phyloP scores from a whole-genome alignment of 2,329 filamentous ascomycete species.

The Cladophialophora yegresii region DNA sequence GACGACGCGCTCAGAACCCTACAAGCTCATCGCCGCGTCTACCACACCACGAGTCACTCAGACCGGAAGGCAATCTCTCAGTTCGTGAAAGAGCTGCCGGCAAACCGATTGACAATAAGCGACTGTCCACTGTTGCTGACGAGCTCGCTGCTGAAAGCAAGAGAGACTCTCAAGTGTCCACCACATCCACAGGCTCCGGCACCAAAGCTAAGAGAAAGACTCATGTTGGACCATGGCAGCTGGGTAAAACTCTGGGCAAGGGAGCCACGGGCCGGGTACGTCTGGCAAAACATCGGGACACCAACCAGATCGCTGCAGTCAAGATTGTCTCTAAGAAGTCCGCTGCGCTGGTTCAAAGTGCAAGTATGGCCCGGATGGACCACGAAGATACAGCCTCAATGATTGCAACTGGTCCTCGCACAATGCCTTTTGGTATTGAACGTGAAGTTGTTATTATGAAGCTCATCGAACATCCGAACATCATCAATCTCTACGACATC shows the following conservation, averaged over 20 bases:
- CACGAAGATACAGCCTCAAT: conserved; percentile 63
- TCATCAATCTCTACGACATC: conserved; percentile 91
- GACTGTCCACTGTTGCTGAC: conserved; percentile 54
- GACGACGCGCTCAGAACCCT: conserved; percentile 10
- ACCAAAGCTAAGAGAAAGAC: conserved; percentile 63
- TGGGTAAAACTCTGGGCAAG: conserved; percentile 84
- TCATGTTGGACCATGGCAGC: conserved; percentile 88
- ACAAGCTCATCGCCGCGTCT: conserved; percentile 27
- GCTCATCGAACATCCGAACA: conserved; percentile 89
- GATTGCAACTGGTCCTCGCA: conserved; percentile 62
- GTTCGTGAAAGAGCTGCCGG: conserved; percentile 22
- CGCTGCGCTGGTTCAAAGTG: conserved; percentile 77
- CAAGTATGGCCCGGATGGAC: conserved; percentile 81
- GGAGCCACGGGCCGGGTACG: conserved; percentile 88
- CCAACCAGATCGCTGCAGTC: conserved; percentile 80
- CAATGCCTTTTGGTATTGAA: conserved; percentile 85
- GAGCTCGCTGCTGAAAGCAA: conserved; percentile 54
- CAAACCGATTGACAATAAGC: conserved; percentile 50
- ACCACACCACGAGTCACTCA: conserved; percentile 39
- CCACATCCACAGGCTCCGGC: conserved; percentile 22
- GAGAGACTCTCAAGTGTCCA: conserved; percentile 42
- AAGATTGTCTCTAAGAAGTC: conserved; percentile 91
- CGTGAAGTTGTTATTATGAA: conserved; percentile 97
- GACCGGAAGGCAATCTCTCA: conserved; percentile 36
- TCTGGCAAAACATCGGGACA: conserved; percentile 75